Base-by-base conservation (phyloP, 148 eudicot genomes). In the Beta vulgaris region DNA sequence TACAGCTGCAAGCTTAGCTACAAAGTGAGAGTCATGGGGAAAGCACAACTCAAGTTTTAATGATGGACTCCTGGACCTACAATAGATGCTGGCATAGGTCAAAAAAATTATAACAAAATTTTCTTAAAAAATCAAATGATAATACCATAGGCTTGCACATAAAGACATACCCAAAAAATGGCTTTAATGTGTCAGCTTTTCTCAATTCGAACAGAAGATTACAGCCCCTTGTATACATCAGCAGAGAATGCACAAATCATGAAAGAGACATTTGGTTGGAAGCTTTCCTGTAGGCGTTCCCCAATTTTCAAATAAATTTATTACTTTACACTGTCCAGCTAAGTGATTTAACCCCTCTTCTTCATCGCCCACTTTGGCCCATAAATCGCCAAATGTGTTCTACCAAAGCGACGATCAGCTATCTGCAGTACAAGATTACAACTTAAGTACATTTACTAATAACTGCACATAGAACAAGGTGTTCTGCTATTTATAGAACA, bases 311-410 rank as follows among this genome's bases (percentile, higher is more conserved):
- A 26, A 26, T 59, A 16, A 58, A 43, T 31, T 43, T 7, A 58
- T 55, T 16, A 15, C 39, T 43, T 42, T n/a, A n/a, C 46, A 73
- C 29, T 19, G 14, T 10, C 32, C 28, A 18, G 34, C 23, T 35
- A 29, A 8, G 21, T 1, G 28, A 18, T 76, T 48, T 75, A 76
- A 76, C 82, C 80, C 71, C 79, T 87, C 81, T 83, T 93, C 84
- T 91, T 93, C 69, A 84, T 85, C 32, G 98, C 98, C 98, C 97
- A 93, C 72, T 82, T 79, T 63, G 98, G 98, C 64, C 97, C 97
- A 81, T 93, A 93, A 74, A 93, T 88, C 73, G 93, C 98, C 80
- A 93, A 58, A 84, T 91, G 87, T 28, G 98, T 93, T 69, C 97
- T 85, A 25, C 98, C 97, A 87, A 93, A 91, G 58, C 98, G 82